Evolutionary conservation across 108 stramenopile species (phyloP).

Genomic region (Hondaea fermentalgiana): DNA sequence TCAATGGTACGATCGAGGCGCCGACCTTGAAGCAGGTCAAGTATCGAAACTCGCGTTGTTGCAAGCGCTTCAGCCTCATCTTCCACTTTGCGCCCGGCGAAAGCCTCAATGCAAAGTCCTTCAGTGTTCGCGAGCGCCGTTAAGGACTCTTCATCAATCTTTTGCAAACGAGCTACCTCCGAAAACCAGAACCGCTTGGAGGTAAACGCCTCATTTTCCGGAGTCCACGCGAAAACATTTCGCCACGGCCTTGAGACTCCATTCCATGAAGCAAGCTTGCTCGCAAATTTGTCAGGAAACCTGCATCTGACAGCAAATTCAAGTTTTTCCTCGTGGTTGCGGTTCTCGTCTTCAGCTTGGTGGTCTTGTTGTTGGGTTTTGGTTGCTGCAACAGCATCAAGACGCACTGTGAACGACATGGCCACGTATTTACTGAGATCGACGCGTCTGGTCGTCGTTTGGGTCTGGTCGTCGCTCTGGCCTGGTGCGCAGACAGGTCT

Average conservation of each 20-base stretch:
- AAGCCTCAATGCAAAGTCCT: background rate
- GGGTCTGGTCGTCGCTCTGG: background rate
- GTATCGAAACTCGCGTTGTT: background rate
- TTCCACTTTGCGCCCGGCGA: background rate
- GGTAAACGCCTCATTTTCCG: background rate
- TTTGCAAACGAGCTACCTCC: background rate
- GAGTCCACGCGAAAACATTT: background rate
- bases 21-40: background rate
- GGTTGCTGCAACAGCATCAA: background rate
- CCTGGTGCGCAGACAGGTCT: background rate
- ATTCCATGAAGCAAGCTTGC: background rate
- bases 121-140: background rate
- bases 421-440: background rate
- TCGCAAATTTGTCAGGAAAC: background rate
- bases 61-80: background rate
- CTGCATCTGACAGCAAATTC: background rate
- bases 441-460: no score
- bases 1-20: no score
- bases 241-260: background rate
- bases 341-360: background rate
- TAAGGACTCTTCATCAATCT: background rate
- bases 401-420: background rate
- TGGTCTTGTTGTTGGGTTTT: no score
- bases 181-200: background rate
- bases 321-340: background rate